These are phyloP conservation scores for Diplotaxis tenuifolia DNA, from an alignment of 345 rosid genomes.

Conservation along the genomic window DNA sequence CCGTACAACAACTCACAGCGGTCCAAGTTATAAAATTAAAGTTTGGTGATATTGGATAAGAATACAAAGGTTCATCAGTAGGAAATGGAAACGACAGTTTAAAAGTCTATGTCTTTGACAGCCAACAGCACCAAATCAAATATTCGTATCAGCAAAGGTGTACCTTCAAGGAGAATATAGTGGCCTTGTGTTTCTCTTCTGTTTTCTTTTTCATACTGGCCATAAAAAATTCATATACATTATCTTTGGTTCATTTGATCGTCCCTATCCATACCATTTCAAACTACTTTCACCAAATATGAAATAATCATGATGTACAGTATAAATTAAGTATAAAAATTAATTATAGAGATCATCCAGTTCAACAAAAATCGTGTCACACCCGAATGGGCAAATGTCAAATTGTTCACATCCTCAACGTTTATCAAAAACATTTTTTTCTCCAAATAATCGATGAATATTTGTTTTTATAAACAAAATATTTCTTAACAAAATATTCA, in stretches of 20 bases:
- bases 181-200: constrained; percentile 4
- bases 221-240: background rate
- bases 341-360: background rate
- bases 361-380: background rate
- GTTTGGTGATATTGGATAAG: constrained; percentile 7
- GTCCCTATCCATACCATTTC: background rate
- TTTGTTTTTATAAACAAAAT: background rate
- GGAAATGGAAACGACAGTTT: constrained; percentile 23
- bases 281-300: background rate
- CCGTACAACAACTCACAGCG: constrained; percentile 2
- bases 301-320: background rate
- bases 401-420: background rate
- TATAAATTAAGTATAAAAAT: background rate
- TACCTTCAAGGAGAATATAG: constrained; percentile 26
- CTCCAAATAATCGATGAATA: background rate
- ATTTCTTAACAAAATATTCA: background rate
- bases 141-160: constrained; percentile 31
- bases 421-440: background rate
- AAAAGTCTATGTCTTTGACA: constrained; percentile 23
- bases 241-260: background rate
- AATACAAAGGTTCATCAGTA: constrained; percentile 7
- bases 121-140: constrained; percentile 34
- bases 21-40: constrained; percentile 18
- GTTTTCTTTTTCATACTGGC: background rate
- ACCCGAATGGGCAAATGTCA: background rate